A percentile compares a stretch with the other conserved stretches of the same genome.
Evolutionary conservation across 345 rosid genomes (phyloP).

Genomic region (Brassica juncea): DNA sequence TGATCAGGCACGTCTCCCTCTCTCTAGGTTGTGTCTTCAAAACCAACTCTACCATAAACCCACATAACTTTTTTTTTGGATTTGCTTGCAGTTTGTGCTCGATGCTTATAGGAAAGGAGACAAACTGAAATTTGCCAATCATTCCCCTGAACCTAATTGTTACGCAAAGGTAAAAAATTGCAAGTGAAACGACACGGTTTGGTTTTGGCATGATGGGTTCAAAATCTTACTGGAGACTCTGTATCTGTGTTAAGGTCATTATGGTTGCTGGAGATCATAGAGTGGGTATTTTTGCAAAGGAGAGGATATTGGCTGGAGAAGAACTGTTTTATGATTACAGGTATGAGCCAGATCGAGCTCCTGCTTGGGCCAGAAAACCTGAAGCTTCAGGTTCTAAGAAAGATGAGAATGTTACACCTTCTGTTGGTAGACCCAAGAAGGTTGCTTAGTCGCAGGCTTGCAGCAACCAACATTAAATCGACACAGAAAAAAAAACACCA

Average conservation of each 20-base stretch:
- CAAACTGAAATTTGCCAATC: constrained; percentile 95
- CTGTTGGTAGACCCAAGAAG: constrained; percentile 91
- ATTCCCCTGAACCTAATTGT: constrained; percentile 97
- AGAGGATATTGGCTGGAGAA: constrained; percentile 83
- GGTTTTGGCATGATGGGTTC: neutral
- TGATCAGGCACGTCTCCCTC: constrained; percentile 69
- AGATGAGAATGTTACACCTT: constrained; percentile 70
- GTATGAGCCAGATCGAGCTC: constrained; percentile 94
- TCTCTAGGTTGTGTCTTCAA: constrained; percentile 1
- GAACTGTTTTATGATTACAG: constrained; percentile 95
- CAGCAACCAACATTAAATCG: neutral
- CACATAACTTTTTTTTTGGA: constrained; percentile 3
- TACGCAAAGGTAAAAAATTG: constrained; percentile 75
- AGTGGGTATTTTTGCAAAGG: constrained; percentile 96
- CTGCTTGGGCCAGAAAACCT: constrained; percentile 98
- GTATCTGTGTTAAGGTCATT: constrained; percentile 60
- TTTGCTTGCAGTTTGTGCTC: constrained; percentile 78
- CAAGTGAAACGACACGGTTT: neutral
- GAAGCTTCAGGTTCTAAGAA: constrained; percentile 83
- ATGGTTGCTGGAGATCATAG: constrained; percentile 98
- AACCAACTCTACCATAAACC: neutral
- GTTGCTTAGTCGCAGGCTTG: constrained; percentile 56
- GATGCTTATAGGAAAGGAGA: constrained; percentile 99
- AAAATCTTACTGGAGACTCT: constrained; percentile 12
- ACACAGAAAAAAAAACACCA: neutral